Conservation (phyloP, 1,139 yeast species). For the Yamadazyma diospyri region DNA sequence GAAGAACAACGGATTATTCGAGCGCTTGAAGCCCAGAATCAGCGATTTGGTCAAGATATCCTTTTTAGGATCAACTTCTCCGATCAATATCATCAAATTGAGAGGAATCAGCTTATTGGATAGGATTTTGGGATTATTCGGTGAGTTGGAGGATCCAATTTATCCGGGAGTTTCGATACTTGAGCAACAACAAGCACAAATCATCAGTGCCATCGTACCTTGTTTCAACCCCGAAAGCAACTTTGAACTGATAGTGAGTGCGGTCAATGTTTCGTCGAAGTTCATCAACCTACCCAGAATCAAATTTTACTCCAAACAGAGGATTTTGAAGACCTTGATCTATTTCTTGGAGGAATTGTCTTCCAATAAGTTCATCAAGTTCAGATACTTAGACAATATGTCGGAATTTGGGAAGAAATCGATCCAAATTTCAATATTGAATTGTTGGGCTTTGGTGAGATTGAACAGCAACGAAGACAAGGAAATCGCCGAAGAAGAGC, state of each 20-base stretch:
- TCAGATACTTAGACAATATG: constrained; percentile 42
- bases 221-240: constrained; percentile 78
- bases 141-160: constrained; percentile 68
- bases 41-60: constrained; percentile 79
- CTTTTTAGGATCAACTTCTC: constrained; percentile 77
- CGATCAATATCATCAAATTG: constrained; percentile 57
- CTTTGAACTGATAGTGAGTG: constrained; percentile 70
- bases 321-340: constrained; percentile 68
- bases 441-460: constrained; percentile 85
- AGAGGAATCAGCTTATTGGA: constrained; percentile 64
- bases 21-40: constrained; percentile 47
- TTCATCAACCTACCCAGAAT: constrained; percentile 54
- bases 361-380: constrained; percentile 38
- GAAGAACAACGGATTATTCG: constrained; percentile 36
- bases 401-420: constrained; percentile 57
- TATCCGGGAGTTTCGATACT: constrained; percentile 69
- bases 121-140: constrained; percentile 40
- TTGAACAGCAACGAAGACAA: constrained; percentile 38
- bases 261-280: constrained; percentile 76
- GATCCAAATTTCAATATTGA: constrained; percentile 66
- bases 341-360: constrained; percentile 64
- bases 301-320: constrained; percentile 48
- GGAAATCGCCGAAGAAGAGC: constrained; percentile 22
- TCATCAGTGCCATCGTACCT: constrained; percentile 85
- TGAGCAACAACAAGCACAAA: constrained; percentile 94